Evolutionary conservation across 164 flowering plant genomes (phyloP).

Genomic region (Euptelea pleiosperma): DNA sequence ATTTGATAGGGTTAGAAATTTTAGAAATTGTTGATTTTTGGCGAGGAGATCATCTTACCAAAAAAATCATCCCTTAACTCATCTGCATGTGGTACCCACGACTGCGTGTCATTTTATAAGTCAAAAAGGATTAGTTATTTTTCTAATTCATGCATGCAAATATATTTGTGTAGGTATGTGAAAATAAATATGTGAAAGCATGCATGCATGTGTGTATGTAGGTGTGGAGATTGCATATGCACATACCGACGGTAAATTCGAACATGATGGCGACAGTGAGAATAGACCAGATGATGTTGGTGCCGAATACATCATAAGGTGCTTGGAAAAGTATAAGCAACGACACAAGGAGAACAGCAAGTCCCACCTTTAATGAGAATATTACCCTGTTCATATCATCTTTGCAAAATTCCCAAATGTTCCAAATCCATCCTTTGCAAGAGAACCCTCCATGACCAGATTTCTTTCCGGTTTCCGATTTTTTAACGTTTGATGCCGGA

Average conservation of each 20-base stretch:
- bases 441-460: slow-evolving; percentile 15
- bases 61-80: no score
- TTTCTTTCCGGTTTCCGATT: slow-evolving; percentile 15
- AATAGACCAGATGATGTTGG: slow-evolving; percentile 82
- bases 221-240: no score
- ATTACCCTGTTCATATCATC: slow-evolving; percentile 65
- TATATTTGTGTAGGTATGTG: no score
- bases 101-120: no score
- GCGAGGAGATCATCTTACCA: no score
- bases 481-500: background rate
- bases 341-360: slow-evolving; percentile 75
- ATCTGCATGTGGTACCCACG: no score
- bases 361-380: slow-evolving; percentile 72
- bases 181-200: no score
- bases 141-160: no score
- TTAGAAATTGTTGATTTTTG: no score
- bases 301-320: slow-evolving; percentile 71
- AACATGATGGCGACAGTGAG: slow-evolving; percentile 91
- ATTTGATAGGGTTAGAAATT: no score
- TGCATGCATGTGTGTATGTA: no score
- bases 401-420: slow-evolving; percentile 51
- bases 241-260: slow-evolving; percentile 91
- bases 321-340: slow-evolving; percentile 62
- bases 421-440: slow-evolving; percentile 32
- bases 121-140: no score